phyloP scores from a whole-genome alignment of 108 stramenopile species.

The Nitzschia palea region DNA sequence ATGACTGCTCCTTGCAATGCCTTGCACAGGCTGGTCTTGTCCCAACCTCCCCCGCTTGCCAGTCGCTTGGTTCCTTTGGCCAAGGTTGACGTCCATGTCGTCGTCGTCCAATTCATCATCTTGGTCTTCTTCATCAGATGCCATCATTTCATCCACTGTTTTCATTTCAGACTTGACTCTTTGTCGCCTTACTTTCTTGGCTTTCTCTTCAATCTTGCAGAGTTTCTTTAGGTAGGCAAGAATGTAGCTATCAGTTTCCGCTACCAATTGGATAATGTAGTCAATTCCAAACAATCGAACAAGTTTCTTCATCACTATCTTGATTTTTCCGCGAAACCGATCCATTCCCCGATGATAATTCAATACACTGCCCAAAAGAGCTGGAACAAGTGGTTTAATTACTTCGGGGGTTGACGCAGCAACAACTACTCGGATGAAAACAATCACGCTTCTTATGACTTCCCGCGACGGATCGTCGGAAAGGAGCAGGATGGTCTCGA shows the following conservation, averaged over 20 bases:
- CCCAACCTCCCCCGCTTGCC: not conserved
- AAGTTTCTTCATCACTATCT: constrained; percentile 92
- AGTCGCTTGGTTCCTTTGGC: not conserved
- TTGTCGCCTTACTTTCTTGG: constrained; percentile 35
- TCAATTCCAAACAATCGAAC: constrained; percentile 87
- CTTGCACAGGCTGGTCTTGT: not conserved
- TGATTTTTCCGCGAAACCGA: constrained; percentile 89
- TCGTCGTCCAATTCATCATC: constrained; percentile 56
- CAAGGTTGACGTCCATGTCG: not conserved
- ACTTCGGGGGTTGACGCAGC: constrained; percentile 64
- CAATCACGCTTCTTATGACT: constrained; percentile 87
- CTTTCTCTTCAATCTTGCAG: constrained; percentile 56
- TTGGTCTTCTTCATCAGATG: constrained; percentile 86
- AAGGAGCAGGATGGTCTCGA: constrained; percentile 83
- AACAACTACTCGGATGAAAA: constrained; percentile 88
- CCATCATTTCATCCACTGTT: constrained; percentile 76
- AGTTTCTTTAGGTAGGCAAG: constrained; percentile 89
- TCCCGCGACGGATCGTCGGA: constrained; percentile 86
- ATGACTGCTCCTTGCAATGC: no score
- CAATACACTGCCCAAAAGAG: constrained; percentile 77
- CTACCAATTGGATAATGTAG: constrained; percentile 68
- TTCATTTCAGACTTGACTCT: not conserved
- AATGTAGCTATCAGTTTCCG: constrained; percentile 78
- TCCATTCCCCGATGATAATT: constrained; percentile 80
- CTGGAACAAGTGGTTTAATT: constrained; percentile 72